Base-by-base conservation (phyloP, 139 green algal species). In the Picochlorum sp. region DNA sequence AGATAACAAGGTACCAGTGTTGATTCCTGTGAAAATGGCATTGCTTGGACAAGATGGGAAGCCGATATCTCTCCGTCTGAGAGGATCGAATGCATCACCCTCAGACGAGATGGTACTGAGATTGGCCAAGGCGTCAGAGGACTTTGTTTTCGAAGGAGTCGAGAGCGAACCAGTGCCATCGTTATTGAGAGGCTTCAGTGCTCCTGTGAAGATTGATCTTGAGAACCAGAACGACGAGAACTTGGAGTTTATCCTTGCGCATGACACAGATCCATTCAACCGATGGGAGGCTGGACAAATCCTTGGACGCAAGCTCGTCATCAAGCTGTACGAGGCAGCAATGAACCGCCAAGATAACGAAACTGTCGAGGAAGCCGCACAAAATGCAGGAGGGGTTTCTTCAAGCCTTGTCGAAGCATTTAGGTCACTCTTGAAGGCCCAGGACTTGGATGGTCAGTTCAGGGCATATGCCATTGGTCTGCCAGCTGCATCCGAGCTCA, bases 251-350 rank as follows among this genome's bases (percentile, higher is more conserved):
- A 73, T 97, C 66, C 80, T 97, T 34, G 86, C 87, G 0, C 69
- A 96, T 59, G 92, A 98, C 80, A 87, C 76, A 3, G 90, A 98
- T 70, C 63, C 80, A 9, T 97, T 96, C 82, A 94, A 91, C 82
- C 76, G 87, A 37, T 95, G 88, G 87, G 90, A 97, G 74, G 83
- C 90, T 6, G 88, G 83, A 13, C 90, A 97, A 80, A 72, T 81
- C 11, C 74, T 97, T 62, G 71, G 65, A 24, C 82, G 76, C 45
- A 84, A 84, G 56, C 80, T 96, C 58, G 71, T 97, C 54, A 65
- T 90, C 18, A 52, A 66, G 51, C 82, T 97, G 49, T 95, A 95
- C 49, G 78, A 72, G 1, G 37, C 62, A 1, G 73, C 71, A 0
- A 64, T 34, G 2, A 46, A 65, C 54, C 58, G 57, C 21, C 56